Percentiles rank a stretch among this genome's conserved stretches.
These are phyloP conservation scores for Solanum tarapatanum DNA, from an alignment of 257 asterid genomes.

Conservation along the genomic window DNA sequence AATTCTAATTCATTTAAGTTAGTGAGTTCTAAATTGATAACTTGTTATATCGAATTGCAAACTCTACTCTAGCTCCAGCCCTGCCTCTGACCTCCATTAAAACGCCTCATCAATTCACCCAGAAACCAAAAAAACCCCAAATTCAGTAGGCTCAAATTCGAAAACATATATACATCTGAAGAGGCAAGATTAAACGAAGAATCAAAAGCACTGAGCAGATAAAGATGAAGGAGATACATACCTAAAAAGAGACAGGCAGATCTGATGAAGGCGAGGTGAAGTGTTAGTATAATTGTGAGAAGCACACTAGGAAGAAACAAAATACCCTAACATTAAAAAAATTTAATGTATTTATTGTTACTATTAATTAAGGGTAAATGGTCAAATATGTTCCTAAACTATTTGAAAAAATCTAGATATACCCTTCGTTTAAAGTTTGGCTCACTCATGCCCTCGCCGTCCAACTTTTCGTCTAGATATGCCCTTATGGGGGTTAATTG, in stretches of 20 bases:
- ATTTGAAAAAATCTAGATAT: too few species aligned
- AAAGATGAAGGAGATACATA: neutral
- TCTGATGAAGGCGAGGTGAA: neutral
- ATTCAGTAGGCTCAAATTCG: neutral
- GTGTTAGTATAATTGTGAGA: neutral
- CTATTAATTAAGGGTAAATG: neutral
- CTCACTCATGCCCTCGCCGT: too few species aligned
- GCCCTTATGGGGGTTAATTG: too few species aligned
- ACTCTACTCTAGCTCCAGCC: neutral
- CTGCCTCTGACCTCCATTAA: neutral
- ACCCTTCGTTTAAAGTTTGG: too few species aligned
- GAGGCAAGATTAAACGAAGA: neutral
- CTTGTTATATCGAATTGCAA: neutral
- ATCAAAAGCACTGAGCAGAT: neutral
- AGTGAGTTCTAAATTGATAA: neutral
- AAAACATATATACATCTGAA: neutral
- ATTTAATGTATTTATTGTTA: neutral
- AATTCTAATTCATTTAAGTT: neutral
- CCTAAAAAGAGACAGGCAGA: neutral
- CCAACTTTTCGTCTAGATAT: too few species aligned
- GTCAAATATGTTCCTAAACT: too few species aligned
- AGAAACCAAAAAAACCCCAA: neutral
- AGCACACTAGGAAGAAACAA: neutral
- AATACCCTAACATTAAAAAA: neutral
- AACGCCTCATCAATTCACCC: neutral